A percentile compares a stretch with the other conserved stretches of the same genome.
Conservation (phyloP, 768 basidiomycete genomes). For the Termitomyces titanicus region DNA sequence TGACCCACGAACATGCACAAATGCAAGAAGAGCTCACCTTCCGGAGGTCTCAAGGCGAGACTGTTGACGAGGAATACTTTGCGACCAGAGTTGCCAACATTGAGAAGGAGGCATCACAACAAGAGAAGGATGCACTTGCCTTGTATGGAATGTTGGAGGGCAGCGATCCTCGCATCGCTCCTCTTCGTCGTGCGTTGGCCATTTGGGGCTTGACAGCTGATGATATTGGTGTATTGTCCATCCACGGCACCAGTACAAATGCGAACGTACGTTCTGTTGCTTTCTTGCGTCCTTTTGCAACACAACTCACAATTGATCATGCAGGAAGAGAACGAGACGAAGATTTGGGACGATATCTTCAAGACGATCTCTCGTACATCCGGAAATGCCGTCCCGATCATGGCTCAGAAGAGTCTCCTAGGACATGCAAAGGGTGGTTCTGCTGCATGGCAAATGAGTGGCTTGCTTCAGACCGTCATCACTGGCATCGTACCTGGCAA, state of each 20-base stretch:
- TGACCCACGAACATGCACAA: constrained; percentile 81
- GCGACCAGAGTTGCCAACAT: constrained; percentile 76
- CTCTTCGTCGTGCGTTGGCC: constrained; percentile 91
- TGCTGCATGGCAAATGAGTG: constrained; percentile 97
- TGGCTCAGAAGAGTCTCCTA: constrained; percentile 96
- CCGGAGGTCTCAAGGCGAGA: constrained; percentile 49
- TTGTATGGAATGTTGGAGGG: constrained; percentile 97
- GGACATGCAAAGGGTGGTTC: constrained; percentile 99
- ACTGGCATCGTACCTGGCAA: constrained; percentile 93
- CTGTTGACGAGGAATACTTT: constrained; percentile 65
- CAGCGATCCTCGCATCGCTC: constrained; percentile 78
- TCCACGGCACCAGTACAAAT: constrained; percentile 84
- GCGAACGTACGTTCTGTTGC: constrained; percentile 55
- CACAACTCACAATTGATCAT: constrained; percentile 5
- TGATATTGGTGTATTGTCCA: constrained; percentile 86
- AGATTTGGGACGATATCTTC: constrained; percentile 95
- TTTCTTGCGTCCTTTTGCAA: neutral
- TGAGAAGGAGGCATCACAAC: constrained; percentile 85
- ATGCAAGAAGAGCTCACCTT: constrained; percentile 75
- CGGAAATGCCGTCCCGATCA: constrained; percentile 95
- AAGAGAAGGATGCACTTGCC: constrained; percentile 90
- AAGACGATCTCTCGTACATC: constrained; percentile 82
- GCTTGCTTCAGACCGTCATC: constrained; percentile 80
- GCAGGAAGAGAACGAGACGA: constrained; percentile 95
- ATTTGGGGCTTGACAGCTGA: constrained; percentile 95